Evolutionary conservation across 2,329 filamentous ascomycete genomes (phyloP), one percentile per base, ranked within the genome.

Genomic region (Calonectria multiphialidica): DNA sequence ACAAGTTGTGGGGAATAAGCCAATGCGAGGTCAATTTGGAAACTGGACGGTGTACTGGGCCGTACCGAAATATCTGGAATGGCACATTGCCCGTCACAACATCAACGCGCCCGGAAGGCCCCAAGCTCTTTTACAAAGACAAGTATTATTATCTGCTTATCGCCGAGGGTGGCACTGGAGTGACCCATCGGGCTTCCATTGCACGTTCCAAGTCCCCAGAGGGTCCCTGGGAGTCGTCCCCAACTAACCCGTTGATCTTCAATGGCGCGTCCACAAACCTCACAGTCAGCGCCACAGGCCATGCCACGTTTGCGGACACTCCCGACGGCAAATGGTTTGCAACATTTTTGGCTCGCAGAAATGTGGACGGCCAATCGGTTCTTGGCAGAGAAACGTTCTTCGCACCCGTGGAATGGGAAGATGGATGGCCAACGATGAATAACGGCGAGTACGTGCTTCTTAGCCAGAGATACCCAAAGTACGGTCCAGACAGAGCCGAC

Each of bases 1-100:
- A 79, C 49, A 71, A 75, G 5, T 37, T 78, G 23, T 79, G 77
- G 77, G 77, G 77, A 10, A 76, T 79, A 21, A 66, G 53, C 13
- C 77, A 79, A 18, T 79, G 77, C 57, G 77, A 79, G 47, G 71
- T 79, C 13, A 42, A 74, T 35, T 70, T 79, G 3, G 8, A 21
- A 2, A 74, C 71, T 8, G 76, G 77, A 1, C 69, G 74, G 15
- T 79, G 77, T 47, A 25, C 66, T 3, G 76, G 77, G 5, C 62
- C 70, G 2, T 79, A 78, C 40, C 57, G 61, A 15, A 76, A 63
- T 40, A 42, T 77, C 9, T 79, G 77, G 76, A 79, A 79, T 45
- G 77, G 75, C 16, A 79, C 77, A 0, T 63, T 78, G 30, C 72
- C 76, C 16, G 62, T 72, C 10, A 71, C 44, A 2, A 25, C 50